phyloP scores from a whole-genome alignment of 140 eudicot species.

The Anethum foeniculum region DNA sequence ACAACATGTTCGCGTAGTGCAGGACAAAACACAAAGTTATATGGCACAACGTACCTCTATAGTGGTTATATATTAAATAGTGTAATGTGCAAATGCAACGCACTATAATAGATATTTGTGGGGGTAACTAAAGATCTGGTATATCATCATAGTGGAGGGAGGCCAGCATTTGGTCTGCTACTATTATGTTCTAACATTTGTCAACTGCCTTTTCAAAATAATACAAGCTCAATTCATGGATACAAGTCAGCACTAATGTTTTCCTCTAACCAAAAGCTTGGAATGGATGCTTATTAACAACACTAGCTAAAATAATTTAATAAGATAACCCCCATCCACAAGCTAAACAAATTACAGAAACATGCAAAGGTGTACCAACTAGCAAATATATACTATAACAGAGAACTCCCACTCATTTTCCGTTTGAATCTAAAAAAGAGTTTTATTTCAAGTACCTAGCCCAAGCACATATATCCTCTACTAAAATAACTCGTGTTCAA shows the following conservation, averaged over 20 bases:
- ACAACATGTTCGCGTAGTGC: no score
- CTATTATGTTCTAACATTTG: neutral
- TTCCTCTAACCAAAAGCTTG: neutral
- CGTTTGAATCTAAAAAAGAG: neutral
- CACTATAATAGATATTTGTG: neutral
- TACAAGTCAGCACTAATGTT: neutral
- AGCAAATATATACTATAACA: neutral
- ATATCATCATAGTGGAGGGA: neutral
- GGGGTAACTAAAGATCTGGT: neutral
- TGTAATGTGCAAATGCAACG: slow-evolving; percentile 3
- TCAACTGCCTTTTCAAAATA: neutral
- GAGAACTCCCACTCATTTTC: neutral
- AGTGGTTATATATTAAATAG: neutral
- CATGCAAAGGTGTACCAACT: neutral
- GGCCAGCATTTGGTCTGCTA: slow-evolving; percentile 1
- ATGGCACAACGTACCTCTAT: neutral
- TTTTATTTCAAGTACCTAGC: neutral
- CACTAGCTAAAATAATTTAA: neutral
- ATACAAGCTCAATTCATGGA: neutral
- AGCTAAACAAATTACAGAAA: neutral
- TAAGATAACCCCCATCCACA: neutral
- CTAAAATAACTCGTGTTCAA: neutral
- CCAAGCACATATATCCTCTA: neutral
- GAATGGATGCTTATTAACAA: neutral
- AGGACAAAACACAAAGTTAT: neutral